Conservation (phyloP, 495 filamentous ascomycete genomes). For the Penicillium coprophilum region DNA sequence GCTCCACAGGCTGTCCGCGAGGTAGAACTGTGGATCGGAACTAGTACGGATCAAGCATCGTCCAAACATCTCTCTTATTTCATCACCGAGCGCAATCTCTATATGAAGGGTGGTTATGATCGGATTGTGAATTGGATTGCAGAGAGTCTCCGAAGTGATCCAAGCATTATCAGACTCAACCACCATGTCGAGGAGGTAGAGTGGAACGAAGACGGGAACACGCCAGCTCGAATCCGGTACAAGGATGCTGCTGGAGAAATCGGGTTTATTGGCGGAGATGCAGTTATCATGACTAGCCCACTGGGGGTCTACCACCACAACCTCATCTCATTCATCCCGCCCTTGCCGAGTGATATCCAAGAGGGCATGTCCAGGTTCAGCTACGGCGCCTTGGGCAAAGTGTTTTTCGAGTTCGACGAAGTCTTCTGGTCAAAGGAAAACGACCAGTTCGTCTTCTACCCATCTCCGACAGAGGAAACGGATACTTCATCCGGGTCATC, state of each 20-base stretch:
- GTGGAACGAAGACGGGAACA: conserved; percentile 20
- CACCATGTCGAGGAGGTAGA: conserved; percentile 21
- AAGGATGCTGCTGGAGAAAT: conserved; percentile 16
- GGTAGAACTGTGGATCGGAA: conserved; percentile 27
- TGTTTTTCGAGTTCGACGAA: conserved; percentile 30
- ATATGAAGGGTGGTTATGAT: conserved; percentile 31
- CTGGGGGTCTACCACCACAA: conserved; percentile 28
- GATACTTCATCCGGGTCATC: conserved; percentile 17
- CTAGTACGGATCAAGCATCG: conserved; percentile 23
- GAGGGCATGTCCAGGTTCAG: conserved; percentile 21
- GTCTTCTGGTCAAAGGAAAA: conserved; percentile 30
- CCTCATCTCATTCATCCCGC: conserved; percentile 25
- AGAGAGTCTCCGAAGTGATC: conserved; percentile 13
- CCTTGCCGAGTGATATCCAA: conserved; percentile 29
- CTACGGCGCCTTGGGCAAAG: conserved; percentile 28
- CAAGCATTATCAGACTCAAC: conserved; percentile 21
- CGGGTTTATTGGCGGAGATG: conserved; percentile 15
- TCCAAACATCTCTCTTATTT: conserved; percentile 29
- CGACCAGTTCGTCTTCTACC: conserved; percentile 29
- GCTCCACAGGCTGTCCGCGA: conserved; percentile 28
- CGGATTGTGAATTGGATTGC: conserved; percentile 29
- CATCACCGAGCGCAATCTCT: conserved; percentile 28
- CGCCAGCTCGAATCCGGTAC: conserved; percentile 16
- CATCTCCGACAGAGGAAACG: conserved; percentile 21
- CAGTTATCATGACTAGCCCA: conserved; percentile 25